Percentiles rank a stretch among this genome's conserved stretches.
Conservation (phyloP, 768 basidiomycete species). For the Suillus subluteus region DNA sequence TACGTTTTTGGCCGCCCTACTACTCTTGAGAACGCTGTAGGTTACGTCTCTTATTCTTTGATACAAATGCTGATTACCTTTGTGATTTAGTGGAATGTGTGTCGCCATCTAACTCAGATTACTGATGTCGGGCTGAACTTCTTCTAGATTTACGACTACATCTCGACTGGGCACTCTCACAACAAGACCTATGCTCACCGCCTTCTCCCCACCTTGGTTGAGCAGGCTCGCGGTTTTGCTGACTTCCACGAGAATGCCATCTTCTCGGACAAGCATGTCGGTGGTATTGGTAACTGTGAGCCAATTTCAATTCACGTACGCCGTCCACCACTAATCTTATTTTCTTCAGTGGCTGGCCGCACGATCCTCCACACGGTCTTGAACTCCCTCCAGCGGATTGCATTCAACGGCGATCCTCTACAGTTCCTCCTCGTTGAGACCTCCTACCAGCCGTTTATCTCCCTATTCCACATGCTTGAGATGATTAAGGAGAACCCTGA, state of each 20-base stretch:
- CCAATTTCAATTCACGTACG: slow-evolving; percentile 20
- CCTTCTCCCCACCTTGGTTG: slow-evolving; percentile 74
- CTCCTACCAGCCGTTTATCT: slow-evolving; percentile 90
- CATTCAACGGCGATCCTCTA: slow-evolving; percentile 78
- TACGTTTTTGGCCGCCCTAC: slow-evolving; percentile 72
- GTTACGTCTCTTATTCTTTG: slow-evolving; percentile 29
- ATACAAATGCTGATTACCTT: slow-evolving; percentile 15
- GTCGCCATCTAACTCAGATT: slow-evolving; percentile 23
- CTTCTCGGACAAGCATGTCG: slow-evolving; percentile 65
- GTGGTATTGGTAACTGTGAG: slow-evolving; percentile 80
- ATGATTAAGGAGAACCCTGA: slow-evolving; percentile 59
- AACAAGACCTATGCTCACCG: slow-evolving; percentile 82
- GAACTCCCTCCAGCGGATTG: slow-evolving; percentile 72
- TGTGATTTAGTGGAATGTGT: slow-evolving; percentile 67
- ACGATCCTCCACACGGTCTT: slow-evolving; percentile 77
- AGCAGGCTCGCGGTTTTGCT: slow-evolving; percentile 75
- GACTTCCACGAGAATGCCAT: slow-evolving; percentile 80
- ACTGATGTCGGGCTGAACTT: slow-evolving; percentile 8
- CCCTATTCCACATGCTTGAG: slow-evolving; percentile 81
- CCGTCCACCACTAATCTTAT: neutral
- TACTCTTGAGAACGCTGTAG: slow-evolving; percentile 67
- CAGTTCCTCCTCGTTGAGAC: slow-evolving; percentile 79
- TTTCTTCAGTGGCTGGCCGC: slow-evolving; percentile 74
- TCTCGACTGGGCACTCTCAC: slow-evolving; percentile 76
- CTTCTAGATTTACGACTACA: slow-evolving; percentile 69